Evolutionary conservation across 2,329 filamentous ascomycete genomes (phyloP), one percentile per base, ranked within the genome.

Genomic region (Botryosphaeria dothidea): DNA sequence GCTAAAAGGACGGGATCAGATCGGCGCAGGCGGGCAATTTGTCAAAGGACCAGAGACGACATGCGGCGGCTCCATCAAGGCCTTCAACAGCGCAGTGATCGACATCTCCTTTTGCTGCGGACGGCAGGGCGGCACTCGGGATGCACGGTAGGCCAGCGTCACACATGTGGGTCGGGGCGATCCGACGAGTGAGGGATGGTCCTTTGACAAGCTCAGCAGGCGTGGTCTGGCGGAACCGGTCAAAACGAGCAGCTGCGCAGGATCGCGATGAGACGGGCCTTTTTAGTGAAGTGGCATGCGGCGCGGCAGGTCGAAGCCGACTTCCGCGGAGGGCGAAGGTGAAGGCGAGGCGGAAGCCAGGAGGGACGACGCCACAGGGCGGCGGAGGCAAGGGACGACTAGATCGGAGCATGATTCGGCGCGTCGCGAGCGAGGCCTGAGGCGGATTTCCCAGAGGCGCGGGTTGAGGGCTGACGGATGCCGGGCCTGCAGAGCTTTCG

Each of bases 91-190:
- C 43, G 15, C n/a, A 13, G 27, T 25, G 56, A 60, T 60, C 56
- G n/a, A 38, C 56, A 9, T 34, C 27, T 45, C 56, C 52, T 41
- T 41, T 41, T 31, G 23, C 9, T 41, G 9, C n/a, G 56, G 25
- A 9, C 43, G 56, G 29, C 19, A 34, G 38, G 56, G 56, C 56
- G 41, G 56, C 48, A 34, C 27, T 11, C 56, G 23, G 19, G 38
- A 45, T 43, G 23, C 54, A 52, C 48, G 54, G 38, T 23, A 21
- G 54, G 23, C 36, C 34, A 46, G 56, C 56, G 56, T 60, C 56
- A 60, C 56, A 46, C 17, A 4, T 25, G 56, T 60, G 56, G 56
- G 41, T n/a, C 56, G 36, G 41, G 38, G 56, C 56, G 56, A 60
- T 46, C 54, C 54, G 54, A 45, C 23, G 43, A 19, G 21, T n/a